Evolutionary conservation across 2,329 filamentous ascomycete species (phyloP), one percentile per base, ranked within the genome.

Genomic region (Polychaeton citri): DNA sequence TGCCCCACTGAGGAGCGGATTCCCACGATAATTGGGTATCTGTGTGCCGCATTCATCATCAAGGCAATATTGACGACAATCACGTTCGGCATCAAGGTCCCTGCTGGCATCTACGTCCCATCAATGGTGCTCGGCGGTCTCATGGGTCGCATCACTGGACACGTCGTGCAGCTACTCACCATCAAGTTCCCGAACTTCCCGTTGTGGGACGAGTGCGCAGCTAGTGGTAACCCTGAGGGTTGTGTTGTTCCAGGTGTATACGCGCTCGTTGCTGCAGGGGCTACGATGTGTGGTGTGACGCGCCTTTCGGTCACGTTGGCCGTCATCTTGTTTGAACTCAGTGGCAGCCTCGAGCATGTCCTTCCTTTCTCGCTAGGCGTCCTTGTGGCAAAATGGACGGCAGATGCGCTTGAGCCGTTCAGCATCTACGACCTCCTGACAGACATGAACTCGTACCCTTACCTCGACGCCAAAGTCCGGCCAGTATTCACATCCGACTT

Each of bases 161-260:
- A 96, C 55, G 58, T 78, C 5, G 76, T 87, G 0, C 88, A 96
- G 55, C 86, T 81, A 60, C 60, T 83, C 35, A 85, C 88, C 5
- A 67, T 92, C 38, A 71, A 70, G 19, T 81, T 78, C 51, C 81
- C 85, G 0, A 62, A 76, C 37, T 80, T 78, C 52, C 64, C 73
- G 10, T 60, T 95, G 5, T 95, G 88, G 64, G 73, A 76, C 15
- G 68, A 70, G 9, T 96, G 90, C 52, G 73, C 79, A 3, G 69
- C 73, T 5, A 68, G 72, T 35, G 73, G 63, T 10, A 68, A 76
- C 26, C 76, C 82, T 20, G 80, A 84, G 39, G 79, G 80, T 2
- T 96, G 90, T 55, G 84, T 98, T 33, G 87, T 92, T 33, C 90
- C 90, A 1, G 90, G 90, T n/a, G 85, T 96, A 0, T 98, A 98